phyloP scores from a whole-genome alignment of 345 rosid genomes.

The Streptanthus diversifolius region DNA sequence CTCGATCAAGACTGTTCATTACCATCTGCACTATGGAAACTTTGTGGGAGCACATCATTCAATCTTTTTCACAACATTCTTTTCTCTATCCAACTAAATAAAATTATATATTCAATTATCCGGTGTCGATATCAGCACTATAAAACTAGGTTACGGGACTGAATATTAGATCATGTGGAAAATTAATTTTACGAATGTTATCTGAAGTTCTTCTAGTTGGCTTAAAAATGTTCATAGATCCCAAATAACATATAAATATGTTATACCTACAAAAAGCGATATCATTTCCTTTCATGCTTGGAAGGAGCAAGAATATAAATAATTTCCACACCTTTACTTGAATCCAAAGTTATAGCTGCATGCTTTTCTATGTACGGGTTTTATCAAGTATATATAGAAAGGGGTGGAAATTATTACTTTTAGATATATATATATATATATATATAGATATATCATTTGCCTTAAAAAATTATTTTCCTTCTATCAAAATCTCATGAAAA shows the following conservation, averaged over 20 bases:
- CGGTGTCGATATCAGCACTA: background rate
- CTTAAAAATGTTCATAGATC: conserved; percentile 1
- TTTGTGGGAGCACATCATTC: background rate
- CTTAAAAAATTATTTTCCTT: background rate
- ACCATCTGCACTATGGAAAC: background rate
- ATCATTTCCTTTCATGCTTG: conserved; percentile 1
- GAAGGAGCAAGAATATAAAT: conserved; percentile 14
- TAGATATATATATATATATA: too few relatives aligned
- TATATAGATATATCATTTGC: background rate
- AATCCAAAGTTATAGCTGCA: conserved; percentile 9
- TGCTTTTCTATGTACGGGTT: conserved; percentile 5
- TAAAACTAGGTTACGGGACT: background rate
- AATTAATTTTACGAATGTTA: background rate
- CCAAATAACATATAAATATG: background rate
- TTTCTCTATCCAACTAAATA: background rate
- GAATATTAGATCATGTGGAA: background rate
- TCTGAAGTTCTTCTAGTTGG: background rate
- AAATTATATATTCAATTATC: too few relatives aligned
- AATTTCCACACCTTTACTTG: conserved; percentile 22
- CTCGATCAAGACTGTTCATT: background rate
- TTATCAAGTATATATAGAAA: background rate
- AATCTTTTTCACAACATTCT: background rate
- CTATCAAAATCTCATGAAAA: background rate
- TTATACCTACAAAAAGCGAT: background rate
- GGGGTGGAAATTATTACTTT: background rate